Evolutionary conservation across 2,329 filamentous ascomycete species (phyloP).

Genomic region (Huntiella moniliformis): DNA sequence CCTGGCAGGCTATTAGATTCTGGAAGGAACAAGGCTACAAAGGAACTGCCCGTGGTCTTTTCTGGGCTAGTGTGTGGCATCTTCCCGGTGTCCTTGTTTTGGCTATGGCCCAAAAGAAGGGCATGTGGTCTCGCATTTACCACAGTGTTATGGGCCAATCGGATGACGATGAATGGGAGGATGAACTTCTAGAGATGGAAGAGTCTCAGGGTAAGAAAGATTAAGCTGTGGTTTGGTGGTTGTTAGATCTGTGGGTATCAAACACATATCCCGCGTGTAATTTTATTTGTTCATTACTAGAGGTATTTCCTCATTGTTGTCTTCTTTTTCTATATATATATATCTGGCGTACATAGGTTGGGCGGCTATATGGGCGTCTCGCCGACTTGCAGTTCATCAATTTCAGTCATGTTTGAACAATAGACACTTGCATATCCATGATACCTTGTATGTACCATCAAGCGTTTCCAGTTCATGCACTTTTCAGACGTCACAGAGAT

Average conservation of each 20-base stretch:
- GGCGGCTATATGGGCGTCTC: slow-evolving; percentile 1
- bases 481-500: too few species aligned
- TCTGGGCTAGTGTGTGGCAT: slow-evolving; percentile 98
- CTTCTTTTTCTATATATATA: slow-evolving; percentile 4
- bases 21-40: slow-evolving; percentile 60
- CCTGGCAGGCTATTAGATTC: slow-evolving; percentile 61
- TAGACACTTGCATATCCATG: too few species aligned
- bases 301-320: slow-evolving; percentile 4
- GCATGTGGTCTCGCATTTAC: slow-evolving; percentile 73
- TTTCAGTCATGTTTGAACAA: background rate
- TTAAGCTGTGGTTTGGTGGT: background rate
- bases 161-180: slow-evolving; percentile 38
- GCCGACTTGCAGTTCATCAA: background rate
- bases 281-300: background rate
- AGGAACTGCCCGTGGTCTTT: slow-evolving; percentile 65
- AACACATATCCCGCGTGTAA: too few species aligned
- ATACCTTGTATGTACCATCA: too few species aligned
- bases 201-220: background rate
- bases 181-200: slow-evolving; percentile 28
- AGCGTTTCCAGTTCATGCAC: too few species aligned
- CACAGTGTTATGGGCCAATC: slow-evolving; percentile 41
- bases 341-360: slow-evolving; percentile 1
- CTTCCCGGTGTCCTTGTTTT: slow-evolving; percentile 76
- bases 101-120: slow-evolving; percentile 84
- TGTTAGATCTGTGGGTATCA: too few species aligned